Evolutionary conservation across 805 yeast species (phyloP), one percentile per base, ranked within the genome.

Genomic region (Blastobotrys muscicola): DNA sequence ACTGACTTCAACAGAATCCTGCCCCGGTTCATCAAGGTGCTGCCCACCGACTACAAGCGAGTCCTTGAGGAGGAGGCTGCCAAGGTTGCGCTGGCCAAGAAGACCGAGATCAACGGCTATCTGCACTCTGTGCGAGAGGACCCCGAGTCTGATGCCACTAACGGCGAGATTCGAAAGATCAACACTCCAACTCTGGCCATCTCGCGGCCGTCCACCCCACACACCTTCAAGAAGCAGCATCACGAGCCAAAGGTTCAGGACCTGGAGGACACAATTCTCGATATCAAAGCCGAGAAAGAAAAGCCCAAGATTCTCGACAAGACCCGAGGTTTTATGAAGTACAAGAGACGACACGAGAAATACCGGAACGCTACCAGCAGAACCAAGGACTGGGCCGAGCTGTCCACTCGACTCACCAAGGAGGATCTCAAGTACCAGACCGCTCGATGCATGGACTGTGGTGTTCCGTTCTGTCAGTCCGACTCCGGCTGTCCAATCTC

Each of bases 381-480:
- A 66, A 72, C 86, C 44, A 74, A 74, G 56, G 97, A 92, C 66
- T 92, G 97, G 97, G 76, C 82, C 51, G 97, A 90, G 67, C 74
- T 90, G 62, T 79, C 94, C 9, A 67, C 77, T 10, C 77, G 95
- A 44, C 71, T 90, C 55, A 71, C 86, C 45, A 83, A 85, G 66
- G 87, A 83, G 42, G 97, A 92, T 53, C 80, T 90, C 58, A 76
- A 80, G 62, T 76, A 74, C 62, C 97, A 90, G 70, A 85, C 97
- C 46, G 96, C 97, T 11, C 79, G 98, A 66, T 90, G 98, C 75
- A 90, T 92, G 95, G 97, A 90, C 68, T 90, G 98, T 73, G 98
- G 98, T 72, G 94, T 92, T 56, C 98, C 98, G 46, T 90, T 90
- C 78, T 90, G 98, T 73, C 94, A 90, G 59, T 82, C 95, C 39